Base-by-base conservation (phyloP, 495 filamentous ascomycete genomes). In the Lophium mytilinum region DNA sequence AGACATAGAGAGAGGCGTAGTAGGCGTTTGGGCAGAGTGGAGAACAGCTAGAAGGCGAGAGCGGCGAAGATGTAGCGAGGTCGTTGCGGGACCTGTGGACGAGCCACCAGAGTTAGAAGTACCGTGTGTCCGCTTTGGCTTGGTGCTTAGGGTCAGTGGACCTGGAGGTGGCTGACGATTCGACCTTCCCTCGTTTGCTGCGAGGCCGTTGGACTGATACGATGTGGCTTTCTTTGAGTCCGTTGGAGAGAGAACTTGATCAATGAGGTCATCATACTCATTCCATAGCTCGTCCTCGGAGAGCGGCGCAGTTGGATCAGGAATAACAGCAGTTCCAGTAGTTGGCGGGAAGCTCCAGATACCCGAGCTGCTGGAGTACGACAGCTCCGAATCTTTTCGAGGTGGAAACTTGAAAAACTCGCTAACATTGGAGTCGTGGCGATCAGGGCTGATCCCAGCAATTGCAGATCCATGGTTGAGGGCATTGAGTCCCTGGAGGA, bases 221-320 rank as follows among this genome's bases (percentile, higher is more conserved):
- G 78, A 75, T 37, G 46, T 24, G 11, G 48, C 21, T 11, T 37
- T 59, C 18, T 43, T 36, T 2, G 56, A 30, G 9, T 53, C 55
- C 18, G 40, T 49, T 21, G 82, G 78, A 0, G 81, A 82, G 14
- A 82, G 74, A 11, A 86, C 81, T 45, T 89, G 82, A 59, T 87
- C 87, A 52, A 96, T 79, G 14, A 95, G 75, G 65, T 97, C 93
- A 67, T 96, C 85, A 60, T 93, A 97, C 69, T 98, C 90, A 39
- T 86, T 82, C 93, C 93, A 98, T 15, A 96, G 78, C 65, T 97
- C 93, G 63, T 97, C 93, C 61, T 90, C 86, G 14, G 75, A 83
- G 5, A 83, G 76, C 8, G 76, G 80, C 8, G 80, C 77, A 33
- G 71, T 76, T 10, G 79, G 73, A 14, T 71, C 67, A 5, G 86